phyloP scores from a whole-genome alignment of 345 rosid genomes.

The Alliaria petiolata region DNA sequence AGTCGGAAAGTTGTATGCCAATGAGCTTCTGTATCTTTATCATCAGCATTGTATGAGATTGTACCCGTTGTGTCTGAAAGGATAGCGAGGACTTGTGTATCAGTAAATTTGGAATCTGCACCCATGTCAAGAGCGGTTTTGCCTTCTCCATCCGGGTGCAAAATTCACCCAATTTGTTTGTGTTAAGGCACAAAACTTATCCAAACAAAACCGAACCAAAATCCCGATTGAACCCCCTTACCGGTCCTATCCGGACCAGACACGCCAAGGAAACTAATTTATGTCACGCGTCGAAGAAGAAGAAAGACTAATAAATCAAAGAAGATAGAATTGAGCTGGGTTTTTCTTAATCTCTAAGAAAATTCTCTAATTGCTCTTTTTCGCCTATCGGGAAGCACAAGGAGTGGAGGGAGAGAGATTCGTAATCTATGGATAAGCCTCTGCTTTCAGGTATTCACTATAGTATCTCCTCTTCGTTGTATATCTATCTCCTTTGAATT shows the following conservation, averaged over 20 bases:
- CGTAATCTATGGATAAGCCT: conserved; percentile 59
- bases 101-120: too few relatives aligned
- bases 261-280: neutral
- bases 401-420: neutral
- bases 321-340: neutral
- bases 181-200: too few relatives aligned
- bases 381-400: neutral
- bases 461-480: too few relatives aligned
- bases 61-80: too few relatives aligned
- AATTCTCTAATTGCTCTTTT: neutral
- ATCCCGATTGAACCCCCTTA: neutral
- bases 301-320: neutral
- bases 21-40: too few relatives aligned
- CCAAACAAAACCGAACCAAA: too few relatives aligned
- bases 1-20: too few relatives aligned
- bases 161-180: too few relatives aligned
- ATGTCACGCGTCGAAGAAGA: neutral
- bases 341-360: conserved; percentile 27
- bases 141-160: too few relatives aligned
- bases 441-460: conserved; percentile 51
- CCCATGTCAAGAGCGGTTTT: too few relatives aligned
- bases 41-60: too few relatives aligned
- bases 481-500: neutral
- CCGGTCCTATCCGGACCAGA: neutral
- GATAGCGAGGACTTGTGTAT: too few relatives aligned